Conservation (phyloP, 2,329 filamentous ascomycete genomes). For the Venturia pyrina region DNA sequence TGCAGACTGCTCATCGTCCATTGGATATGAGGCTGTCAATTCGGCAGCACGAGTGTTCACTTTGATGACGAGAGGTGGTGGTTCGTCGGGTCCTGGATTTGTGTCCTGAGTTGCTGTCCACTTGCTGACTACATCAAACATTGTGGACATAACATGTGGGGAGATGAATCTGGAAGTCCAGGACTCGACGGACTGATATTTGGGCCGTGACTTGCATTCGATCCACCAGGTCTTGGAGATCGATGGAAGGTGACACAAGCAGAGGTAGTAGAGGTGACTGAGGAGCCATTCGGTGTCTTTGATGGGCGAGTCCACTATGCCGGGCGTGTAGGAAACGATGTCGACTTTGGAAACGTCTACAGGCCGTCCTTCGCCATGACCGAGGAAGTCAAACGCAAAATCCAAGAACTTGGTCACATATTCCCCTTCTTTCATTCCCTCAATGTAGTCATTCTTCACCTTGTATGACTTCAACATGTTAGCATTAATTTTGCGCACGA, state of each 20-base stretch:
- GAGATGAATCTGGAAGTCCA: constrained; percentile 87
- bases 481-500: constrained; percentile 16
- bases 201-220: constrained; percentile 67
- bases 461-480: constrained; percentile 52
- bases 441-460: constrained; percentile 70
- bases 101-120: constrained; percentile 46
- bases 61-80: constrained; percentile 50
- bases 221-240: constrained; percentile 80
- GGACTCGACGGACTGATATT: constrained; percentile 63
- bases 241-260: constrained; percentile 65
- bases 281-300: constrained; percentile 74
- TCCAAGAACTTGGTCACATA: constrained; percentile 60
- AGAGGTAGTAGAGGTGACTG: constrained; percentile 76
- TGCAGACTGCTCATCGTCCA: constrained; percentile 72
- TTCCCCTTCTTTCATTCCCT: constrained; percentile 65
- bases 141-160: constrained; percentile 54
- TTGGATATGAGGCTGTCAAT: constrained; percentile 71
- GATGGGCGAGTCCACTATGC: constrained; percentile 49
- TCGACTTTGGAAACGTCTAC: constrained; percentile 63
- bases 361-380: constrained; percentile 63
- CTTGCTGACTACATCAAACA: constrained; percentile 54
- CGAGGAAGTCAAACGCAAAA: constrained; percentile 76
- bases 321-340: constrained; percentile 51
- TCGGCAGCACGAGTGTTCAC: constrained; percentile 63
- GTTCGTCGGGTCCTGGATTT: constrained; percentile 33